Evolutionary conservation across 129 eudicot genomes (phyloP).

Genomic region (Scalesia atractyloides): DNA sequence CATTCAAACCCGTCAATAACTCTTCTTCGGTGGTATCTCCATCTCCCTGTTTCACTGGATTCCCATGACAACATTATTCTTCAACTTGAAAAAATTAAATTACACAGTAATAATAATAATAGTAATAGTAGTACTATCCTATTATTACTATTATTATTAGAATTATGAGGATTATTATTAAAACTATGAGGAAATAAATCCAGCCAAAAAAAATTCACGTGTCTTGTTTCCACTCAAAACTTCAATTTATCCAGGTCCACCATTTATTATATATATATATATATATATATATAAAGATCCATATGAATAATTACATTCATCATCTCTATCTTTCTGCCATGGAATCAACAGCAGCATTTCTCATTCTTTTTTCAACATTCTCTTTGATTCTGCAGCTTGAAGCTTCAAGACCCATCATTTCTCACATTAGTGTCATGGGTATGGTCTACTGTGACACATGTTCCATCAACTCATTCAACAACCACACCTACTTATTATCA

Average conservation of each 20-base stretch:
- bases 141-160: not conserved
- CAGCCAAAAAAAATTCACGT: constrained; percentile 38
- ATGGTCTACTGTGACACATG: constrained; percentile 85
- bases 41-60: constrained; percentile 28
- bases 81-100: not conserved
- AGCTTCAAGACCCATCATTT: constrained; percentile 34
- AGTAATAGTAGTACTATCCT: too few species aligned
- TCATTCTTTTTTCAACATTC: constrained; percentile 16
- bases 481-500: constrained; percentile 77
- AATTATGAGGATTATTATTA: not conserved
- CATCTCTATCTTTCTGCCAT: not conserved
- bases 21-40: constrained; percentile 2
- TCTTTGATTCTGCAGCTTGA: constrained; percentile 40
- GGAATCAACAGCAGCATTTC: constrained; percentile 17
- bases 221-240: constrained; percentile 28
- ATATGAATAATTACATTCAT: not conserved
- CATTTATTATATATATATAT: too few species aligned
- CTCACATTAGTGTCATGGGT: constrained; percentile 80
- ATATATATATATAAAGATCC: not conserved
- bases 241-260: constrained; percentile 17
- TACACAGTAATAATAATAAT: too few species aligned
- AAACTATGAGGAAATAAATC: not conserved
- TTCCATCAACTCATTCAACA: constrained; percentile 46
- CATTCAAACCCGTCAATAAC: constrained; percentile 13
- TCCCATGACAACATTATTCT: constrained; percentile 14